Conservation (phyloP, 23 red algal species). For the Gracilaria gracilis region DNA sequence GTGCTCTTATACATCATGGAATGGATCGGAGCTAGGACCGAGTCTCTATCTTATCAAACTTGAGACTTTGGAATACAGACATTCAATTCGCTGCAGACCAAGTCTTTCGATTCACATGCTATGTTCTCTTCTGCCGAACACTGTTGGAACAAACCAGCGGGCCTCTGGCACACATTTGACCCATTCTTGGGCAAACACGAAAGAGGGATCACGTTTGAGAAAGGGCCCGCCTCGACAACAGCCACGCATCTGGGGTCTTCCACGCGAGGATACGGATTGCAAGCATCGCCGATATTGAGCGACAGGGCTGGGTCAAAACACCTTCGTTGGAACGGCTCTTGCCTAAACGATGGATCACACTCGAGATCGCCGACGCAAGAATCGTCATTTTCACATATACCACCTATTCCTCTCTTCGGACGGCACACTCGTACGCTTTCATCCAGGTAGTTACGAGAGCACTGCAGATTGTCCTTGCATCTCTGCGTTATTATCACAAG, state of each 20-base stretch:
- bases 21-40: too few species aligned
- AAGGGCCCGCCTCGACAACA: not conserved
- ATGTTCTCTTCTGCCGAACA: not conserved
- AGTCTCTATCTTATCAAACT: too few species aligned
- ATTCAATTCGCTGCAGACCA: not conserved
- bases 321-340: not conserved
- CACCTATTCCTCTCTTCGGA: conserved; percentile 21
- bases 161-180: not conserved
- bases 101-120: not conserved
- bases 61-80: conserved; percentile 12
- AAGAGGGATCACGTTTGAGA: not conserved
- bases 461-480: conserved; percentile 1
- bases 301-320: conserved; percentile 31
- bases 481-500: not conserved
- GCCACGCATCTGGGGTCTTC: conserved; percentile 2
- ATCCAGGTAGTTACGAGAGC: not conserved
- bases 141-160: not conserved
- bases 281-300: conserved; percentile 13
- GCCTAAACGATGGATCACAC: conserved; percentile 13
- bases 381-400: conserved; percentile 19
- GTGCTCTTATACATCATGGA: too few species aligned
- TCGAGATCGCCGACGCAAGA: conserved; percentile 13
- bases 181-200: not conserved
- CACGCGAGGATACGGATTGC: conserved; percentile 8
- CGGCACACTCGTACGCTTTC: not conserved